Evolutionary conservation across 495 filamentous ascomycete genomes (phyloP).

Genomic region (Evernia prunastri): DNA sequence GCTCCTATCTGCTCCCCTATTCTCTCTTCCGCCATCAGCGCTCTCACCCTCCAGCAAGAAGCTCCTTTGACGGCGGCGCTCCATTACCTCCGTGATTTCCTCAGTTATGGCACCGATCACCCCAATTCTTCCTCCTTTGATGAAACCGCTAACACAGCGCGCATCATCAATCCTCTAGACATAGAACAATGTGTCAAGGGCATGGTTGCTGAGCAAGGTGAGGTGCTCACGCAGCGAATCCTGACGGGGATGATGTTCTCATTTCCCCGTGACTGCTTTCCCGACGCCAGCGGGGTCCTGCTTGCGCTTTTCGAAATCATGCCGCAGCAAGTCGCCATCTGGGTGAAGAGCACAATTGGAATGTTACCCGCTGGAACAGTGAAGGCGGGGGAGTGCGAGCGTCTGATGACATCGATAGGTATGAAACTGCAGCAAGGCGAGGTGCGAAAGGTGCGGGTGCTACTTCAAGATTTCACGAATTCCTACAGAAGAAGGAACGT

Average conservation of each 20-base stretch:
- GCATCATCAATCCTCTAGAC: slow-evolving; percentile 47
- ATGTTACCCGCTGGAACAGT: slow-evolving; percentile 80
- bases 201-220: slow-evolving; percentile 65
- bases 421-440: slow-evolving; percentile 65
- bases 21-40: slow-evolving; percentile 77
- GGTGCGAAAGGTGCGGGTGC: slow-evolving; percentile 69
- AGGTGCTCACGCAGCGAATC: slow-evolving; percentile 72
- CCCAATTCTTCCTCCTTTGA: slow-evolving; percentile 66
- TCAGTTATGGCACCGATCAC: slow-evolving; percentile 76
- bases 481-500: slow-evolving; percentile 89
- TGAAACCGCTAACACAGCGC: slow-evolving; percentile 32
- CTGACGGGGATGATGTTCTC: slow-evolving; percentile 98
- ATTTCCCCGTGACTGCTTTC: slow-evolving; percentile 89
- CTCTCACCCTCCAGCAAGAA: slow-evolving; percentile 79
- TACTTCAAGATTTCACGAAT: slow-evolving; percentile 95
- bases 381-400: slow-evolving; percentile 55
- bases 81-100: slow-evolving; percentile 88
- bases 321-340: slow-evolving; percentile 65
- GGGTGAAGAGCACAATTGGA: slow-evolving; percentile 75
- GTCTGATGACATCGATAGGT: slow-evolving; percentile 57
- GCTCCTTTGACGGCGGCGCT: slow-evolving; percentile 86
- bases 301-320: slow-evolving; percentile 82
- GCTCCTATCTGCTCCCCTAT: slow-evolving; percentile 73
- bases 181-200: slow-evolving; percentile 65
- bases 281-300: slow-evolving; percentile 87